phyloP scores from a whole-genome alignment of 441 rosid genomes.

The Monsonia emarginata region DNA sequence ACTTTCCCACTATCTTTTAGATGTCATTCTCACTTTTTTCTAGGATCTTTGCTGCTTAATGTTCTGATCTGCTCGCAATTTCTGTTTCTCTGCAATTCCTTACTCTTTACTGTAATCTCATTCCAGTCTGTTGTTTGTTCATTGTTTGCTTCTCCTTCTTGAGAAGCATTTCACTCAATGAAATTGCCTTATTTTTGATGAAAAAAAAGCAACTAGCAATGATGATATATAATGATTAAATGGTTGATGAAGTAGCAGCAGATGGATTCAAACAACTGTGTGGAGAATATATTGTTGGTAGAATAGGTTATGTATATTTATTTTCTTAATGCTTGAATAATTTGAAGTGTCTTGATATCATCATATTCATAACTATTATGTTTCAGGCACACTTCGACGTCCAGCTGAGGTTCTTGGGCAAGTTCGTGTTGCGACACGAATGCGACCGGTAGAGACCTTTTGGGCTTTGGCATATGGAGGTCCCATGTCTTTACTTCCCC shows the following conservation, averaged over 20 bases:
- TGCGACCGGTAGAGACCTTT: slow-evolving; percentile 77
- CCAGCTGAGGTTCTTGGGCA: slow-evolving; percentile 99
- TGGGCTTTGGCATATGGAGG: slow-evolving; percentile 99
- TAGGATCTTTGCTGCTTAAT: too few species aligned
- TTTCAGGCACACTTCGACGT: slow-evolving; percentile 65
- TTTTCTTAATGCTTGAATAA: slow-evolving; percentile 14
- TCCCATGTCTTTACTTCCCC: slow-evolving; percentile 89
- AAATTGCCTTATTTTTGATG: too few species aligned
- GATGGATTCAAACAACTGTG: background rate
- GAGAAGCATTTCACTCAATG: too few species aligned
- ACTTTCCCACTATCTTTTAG: background rate
- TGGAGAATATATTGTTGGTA: background rate
- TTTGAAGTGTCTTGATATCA: slow-evolving; percentile 6
- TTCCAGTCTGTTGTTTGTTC: too few species aligned
- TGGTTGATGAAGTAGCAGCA: background rate
- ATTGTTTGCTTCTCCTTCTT: too few species aligned
- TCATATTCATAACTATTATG: slow-evolving; percentile 20
- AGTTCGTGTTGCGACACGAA: slow-evolving; percentile 86
- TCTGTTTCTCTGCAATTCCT: too few species aligned
- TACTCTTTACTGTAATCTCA: too few species aligned
- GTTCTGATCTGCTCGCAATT: too few species aligned
- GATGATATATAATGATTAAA: background rate
- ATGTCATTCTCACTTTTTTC: too few species aligned
- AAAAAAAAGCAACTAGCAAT: too few species aligned
- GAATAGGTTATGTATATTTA: background rate